phyloP scores from a whole-genome alignment of 495 filamentous ascomycete genomes.

The Hypomontagnella monticulosa region DNA sequence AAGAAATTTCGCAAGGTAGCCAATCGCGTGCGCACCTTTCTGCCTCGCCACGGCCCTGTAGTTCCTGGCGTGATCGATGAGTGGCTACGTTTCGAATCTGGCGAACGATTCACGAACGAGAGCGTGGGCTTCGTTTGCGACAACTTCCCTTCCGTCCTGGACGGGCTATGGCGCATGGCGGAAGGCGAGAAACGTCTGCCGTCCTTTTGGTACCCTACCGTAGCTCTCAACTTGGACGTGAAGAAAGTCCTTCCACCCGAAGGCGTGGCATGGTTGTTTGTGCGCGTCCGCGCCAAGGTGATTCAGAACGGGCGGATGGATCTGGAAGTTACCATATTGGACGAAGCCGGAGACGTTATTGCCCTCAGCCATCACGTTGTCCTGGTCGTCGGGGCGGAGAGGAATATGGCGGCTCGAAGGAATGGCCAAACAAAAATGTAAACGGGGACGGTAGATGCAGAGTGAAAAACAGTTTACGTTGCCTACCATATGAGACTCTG shows the following conservation, averaged over 20 bases:
- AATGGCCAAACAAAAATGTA: conserved; percentile 40
- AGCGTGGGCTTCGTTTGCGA: conserved; percentile 68
- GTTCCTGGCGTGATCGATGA: conserved; percentile 63
- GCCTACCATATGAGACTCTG: no score
- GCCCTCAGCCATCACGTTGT: conserved; percentile 70
- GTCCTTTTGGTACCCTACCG: conserved; percentile 77
- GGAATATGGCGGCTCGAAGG: conserved; percentile 60
- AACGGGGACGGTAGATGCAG: no score
- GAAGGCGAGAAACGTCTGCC: conserved; percentile 42
- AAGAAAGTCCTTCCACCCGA: conserved; percentile 68
- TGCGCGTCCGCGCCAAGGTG: conserved; percentile 62
- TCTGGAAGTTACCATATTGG: conserved; percentile 66
- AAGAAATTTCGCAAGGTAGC: conserved; percentile 68
- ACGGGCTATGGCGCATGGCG: conserved; percentile 23
- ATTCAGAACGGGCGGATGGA: conserved; percentile 71
- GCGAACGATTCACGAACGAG: conserved; percentile 64
- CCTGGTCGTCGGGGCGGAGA: conserved; percentile 62
- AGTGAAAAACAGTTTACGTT: neutral
- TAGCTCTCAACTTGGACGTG: conserved; percentile 71
- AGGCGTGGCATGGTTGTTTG: conserved; percentile 72
- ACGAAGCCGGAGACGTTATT: conserved; percentile 65
- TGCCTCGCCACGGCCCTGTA: conserved; percentile 61
- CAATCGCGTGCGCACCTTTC: conserved; percentile 62
- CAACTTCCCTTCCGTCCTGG: conserved; percentile 57
- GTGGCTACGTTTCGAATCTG: conserved; percentile 67